These are phyloP conservation scores for Cucurbita pepo DNA, from an alignment of 306 rosid genomes.

Conservation along the genomic window DNA sequence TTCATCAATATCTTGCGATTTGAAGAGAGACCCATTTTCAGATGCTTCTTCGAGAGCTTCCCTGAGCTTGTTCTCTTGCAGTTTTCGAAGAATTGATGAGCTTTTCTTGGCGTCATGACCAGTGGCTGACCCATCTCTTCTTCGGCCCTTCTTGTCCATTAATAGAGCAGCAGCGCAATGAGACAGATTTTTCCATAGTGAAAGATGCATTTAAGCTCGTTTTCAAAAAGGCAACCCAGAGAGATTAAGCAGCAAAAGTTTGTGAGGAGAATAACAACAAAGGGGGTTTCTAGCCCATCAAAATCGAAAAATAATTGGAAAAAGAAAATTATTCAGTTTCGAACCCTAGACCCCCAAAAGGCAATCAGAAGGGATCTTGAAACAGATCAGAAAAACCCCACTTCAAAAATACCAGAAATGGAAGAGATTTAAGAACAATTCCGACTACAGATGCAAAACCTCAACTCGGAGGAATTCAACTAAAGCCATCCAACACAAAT, in stretches of 20 bases:
- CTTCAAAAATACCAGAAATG: background rate
- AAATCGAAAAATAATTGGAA: background rate
- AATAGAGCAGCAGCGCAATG: conserved; percentile 61
- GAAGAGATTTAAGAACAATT: background rate
- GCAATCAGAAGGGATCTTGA: conserved; percentile 9
- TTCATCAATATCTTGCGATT: conserved; percentile 63
- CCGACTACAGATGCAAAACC: background rate
- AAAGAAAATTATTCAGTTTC: background rate
- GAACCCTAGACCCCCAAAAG: conserved; percentile 11
- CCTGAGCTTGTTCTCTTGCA: conserved; percentile 82
- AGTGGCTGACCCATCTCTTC: conserved; percentile 39
- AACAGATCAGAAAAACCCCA: conserved; percentile 10
- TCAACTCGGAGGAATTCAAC: background rate
- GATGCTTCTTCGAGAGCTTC: conserved; percentile 98
- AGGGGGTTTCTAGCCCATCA: conserved; percentile 17
- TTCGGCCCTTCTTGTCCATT: conserved; percentile 61
- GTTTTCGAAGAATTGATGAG: conserved; percentile 58
- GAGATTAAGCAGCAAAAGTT: background rate
- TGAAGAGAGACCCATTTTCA: conserved; percentile 69
- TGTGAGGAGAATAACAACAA: background rate
- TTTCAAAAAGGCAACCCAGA: conserved; percentile 2
- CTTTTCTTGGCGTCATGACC: conserved; percentile 24
- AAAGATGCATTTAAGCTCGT: conserved; percentile 45
- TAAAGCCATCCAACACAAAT: background rate
- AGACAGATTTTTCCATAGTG: conserved; percentile 58